Base-by-base conservation (phyloP, 139 green algal genomes). In the Parachlorella kessleri region DNA sequence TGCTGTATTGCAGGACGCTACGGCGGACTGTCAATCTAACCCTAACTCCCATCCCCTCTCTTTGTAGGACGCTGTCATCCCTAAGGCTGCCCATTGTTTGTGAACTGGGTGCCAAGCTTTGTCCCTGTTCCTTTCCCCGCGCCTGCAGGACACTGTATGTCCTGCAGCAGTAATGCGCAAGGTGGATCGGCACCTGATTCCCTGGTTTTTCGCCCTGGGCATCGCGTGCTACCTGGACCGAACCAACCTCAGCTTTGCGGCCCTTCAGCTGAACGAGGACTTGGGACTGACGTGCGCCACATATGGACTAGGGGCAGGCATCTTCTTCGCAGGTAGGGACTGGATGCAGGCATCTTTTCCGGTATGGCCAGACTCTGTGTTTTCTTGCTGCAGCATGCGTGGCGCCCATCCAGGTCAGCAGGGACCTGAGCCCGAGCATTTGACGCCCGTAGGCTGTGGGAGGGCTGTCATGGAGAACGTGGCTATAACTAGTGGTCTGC, bases 161-260 rank as follows among this genome's bases (percentile, higher is more conserved):
- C n/a, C n/a, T n/a, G n/a, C n/a, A 26, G 70, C 33, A 7, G 74
- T 90, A 1, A n/a, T 81, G 33, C 65, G 70, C 37, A 90, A 90
- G 77, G 67, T 89, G 24, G 80, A 90, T 54, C 37, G 55, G 21
- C 77, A 87, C 68, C 10, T 73, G 30, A 7, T 88, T 0, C 78
- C 70, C 28, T 79, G 72, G 4, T 79, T 88, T 55, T 81, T 87
- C 8, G 24, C 67, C n/a, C 35, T 84, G 24, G 55, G 40, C 18
- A 36, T 89, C 4, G 23, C 87, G 2, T 93, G 88, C 64, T 91
- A 91, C 73, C 79, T 94, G 9, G 91, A 95, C 70, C 72, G 91
- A 6, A 94, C 90, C 28, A 96, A 95, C 85, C 85, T 94, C 18
- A 82, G 86, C 0, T 97, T 94, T 78, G 93, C 92, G 18, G 86